Conservation (phyloP, 73 alveolate species). For the Tetrahymena borealis region DNA sequence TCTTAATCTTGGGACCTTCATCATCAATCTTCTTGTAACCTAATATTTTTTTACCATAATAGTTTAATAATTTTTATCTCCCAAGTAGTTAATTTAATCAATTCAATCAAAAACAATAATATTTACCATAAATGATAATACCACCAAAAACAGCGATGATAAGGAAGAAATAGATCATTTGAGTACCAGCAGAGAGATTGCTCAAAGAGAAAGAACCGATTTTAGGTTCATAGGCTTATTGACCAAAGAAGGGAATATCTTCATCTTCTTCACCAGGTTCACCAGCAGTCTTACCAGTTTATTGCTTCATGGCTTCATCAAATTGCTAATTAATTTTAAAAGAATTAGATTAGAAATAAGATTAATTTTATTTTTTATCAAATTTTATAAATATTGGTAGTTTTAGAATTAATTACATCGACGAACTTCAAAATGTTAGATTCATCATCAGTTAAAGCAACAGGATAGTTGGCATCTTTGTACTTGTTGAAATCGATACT, state of each 20-base stretch:
- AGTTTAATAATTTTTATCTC: not conserved
- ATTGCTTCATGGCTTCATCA: not conserved
- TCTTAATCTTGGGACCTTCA: not conserved
- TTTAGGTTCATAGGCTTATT: not conserved
- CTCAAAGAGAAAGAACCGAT: not conserved
- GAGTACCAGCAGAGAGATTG: not conserved
- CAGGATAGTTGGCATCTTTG: not conserved
- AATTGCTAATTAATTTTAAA: not conserved
- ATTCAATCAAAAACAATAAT: not conserved
- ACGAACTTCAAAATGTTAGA: not conserved
- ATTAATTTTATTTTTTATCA: too few relatives aligned
- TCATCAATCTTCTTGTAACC: constrained; percentile 1
- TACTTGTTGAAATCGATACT: not conserved
- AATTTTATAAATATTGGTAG: too few relatives aligned
- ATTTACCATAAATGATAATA: not conserved
- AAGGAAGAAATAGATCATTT: not conserved
- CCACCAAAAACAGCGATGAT: not conserved
- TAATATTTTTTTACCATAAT: not conserved
- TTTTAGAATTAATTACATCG: not conserved
- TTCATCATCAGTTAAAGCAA: not conserved
- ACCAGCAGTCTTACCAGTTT: not conserved
- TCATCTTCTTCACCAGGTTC: constrained; percentile 1
- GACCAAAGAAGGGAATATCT: not conserved
- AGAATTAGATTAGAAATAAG: not conserved
- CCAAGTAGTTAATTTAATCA: not conserved